Evolutionary conservation across 2,329 filamentous ascomycete genomes (phyloP).

Genomic region (Didymella pinodella): DNA sequence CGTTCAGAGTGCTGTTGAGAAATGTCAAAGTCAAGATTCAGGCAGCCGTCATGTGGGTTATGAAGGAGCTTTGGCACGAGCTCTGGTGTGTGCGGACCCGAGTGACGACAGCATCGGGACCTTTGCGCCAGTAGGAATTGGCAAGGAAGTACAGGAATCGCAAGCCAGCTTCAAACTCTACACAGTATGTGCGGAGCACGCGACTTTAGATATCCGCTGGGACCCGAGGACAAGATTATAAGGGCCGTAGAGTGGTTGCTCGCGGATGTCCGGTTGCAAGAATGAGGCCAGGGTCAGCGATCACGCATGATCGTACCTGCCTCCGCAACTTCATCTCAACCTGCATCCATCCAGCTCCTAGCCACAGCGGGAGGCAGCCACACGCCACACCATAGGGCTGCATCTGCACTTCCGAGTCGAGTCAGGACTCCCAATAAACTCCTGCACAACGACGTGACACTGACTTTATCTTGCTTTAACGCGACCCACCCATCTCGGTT

Average conservation of each 20-base stretch:
- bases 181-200: constrained; percentile 9
- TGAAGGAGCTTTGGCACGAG: constrained; percentile 24
- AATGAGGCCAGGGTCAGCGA: constrained; percentile 6
- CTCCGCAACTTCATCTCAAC: constrained; percentile 1
- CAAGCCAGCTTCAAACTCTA: not conserved
- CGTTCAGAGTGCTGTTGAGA: not conserved
- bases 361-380: constrained; percentile 14
- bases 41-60: constrained; percentile 19
- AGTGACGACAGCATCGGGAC: constrained; percentile 16
- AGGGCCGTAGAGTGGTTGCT: constrained; percentile 13
- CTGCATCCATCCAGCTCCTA: not conserved
- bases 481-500: not conserved
- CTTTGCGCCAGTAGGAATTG: not conserved
- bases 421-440: not conserved
- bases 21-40: not conserved
- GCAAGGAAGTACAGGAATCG: not conserved
- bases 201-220: constrained; percentile 22
- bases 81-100: constrained; percentile 21
- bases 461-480: not conserved
- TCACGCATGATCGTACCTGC: constrained; percentile 19
- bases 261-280: constrained; percentile 12
- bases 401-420: constrained; percentile 5
- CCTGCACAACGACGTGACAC: constrained; percentile 6
- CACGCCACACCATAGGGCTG: constrained; percentile 2
- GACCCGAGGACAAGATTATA: constrained; percentile 13